Percentiles rank a stretch among this genome's conserved stretches.
These are phyloP conservation scores for Cladosporium phlei DNA, from an alignment of 2,329 filamentous ascomycete genomes.

Conservation along the genomic window DNA sequence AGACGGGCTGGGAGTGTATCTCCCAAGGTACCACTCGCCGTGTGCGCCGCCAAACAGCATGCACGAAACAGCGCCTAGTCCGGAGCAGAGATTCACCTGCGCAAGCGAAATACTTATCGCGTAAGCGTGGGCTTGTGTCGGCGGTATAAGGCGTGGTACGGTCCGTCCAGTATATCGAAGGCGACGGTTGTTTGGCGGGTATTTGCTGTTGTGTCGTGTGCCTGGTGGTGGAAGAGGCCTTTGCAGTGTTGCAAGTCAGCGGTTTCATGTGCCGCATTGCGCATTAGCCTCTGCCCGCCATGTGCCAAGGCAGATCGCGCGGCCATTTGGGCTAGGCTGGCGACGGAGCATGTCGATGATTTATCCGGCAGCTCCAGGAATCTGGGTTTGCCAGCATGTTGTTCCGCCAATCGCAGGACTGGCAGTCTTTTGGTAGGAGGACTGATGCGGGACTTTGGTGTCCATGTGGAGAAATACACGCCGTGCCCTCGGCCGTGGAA, in stretches of 20 bases:
- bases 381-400: constrained; percentile 3
- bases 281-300: constrained; percentile 1
- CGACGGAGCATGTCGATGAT: constrained; percentile 9
- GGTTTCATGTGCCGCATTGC: constrained; percentile 3
- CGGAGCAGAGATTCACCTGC: constrained; percentile 3
- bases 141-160: not conserved
- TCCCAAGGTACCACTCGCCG: constrained; percentile 14
- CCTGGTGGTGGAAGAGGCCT: too few species aligned
- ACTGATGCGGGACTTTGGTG: too few species aligned
- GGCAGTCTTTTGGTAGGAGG: too few species aligned
- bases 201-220: constrained; percentile 9
- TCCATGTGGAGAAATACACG: not conserved
- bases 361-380: constrained; percentile 11
- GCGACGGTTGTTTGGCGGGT: constrained; percentile 10
- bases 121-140: not conserved
- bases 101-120: constrained; percentile 8
- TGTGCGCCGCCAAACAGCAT: constrained; percentile 2
- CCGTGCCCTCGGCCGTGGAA: not conserved
- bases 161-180: constrained; percentile 3
- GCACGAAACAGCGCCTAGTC: constrained; percentile 9
- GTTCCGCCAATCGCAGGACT: constrained; percentile 10
- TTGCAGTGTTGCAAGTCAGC: too few species aligned
- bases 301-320: constrained; percentile 11
- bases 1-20: constrained; percentile 16
- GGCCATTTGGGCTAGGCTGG: constrained; percentile 9